phyloP scores from a whole-genome alignment of 179 eudicot genomes.

The Monotropa hypopitys region DNA sequence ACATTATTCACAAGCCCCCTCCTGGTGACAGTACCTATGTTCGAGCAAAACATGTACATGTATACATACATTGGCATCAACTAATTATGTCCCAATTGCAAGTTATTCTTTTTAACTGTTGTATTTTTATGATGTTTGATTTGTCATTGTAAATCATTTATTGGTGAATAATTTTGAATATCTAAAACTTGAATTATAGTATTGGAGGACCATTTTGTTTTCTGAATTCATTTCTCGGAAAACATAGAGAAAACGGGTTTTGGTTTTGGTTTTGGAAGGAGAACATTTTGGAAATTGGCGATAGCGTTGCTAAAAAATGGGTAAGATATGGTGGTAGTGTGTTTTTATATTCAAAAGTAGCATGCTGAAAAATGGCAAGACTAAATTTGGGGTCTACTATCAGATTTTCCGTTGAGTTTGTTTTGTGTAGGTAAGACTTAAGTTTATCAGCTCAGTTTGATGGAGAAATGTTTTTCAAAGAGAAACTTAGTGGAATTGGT shows the following conservation, averaged over 20 bases:
- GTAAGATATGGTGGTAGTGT: not conserved
- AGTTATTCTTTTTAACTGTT: not conserved
- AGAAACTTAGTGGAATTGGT: no score
- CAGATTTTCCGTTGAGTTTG: no score
- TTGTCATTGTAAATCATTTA: not conserved
- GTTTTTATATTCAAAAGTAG: not conserved
- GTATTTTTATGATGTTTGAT: not conserved
- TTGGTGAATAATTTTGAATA: not conserved
- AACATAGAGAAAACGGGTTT: not conserved
- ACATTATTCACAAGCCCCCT: conserved; percentile 70
- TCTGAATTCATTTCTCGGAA: not conserved
- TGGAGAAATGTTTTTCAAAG: no score
- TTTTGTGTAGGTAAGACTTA: no score
- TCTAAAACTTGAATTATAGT: not conserved
- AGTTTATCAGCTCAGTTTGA: no score
- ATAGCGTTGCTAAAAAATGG: no score
- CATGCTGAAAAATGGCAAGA: not conserved
- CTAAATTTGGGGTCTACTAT: not conserved
- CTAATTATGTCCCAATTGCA: not conserved
- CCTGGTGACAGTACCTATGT: conserved; percentile 90
- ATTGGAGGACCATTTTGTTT: not conserved
- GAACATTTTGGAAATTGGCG: not conserved
- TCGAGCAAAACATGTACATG: conserved; percentile 94
- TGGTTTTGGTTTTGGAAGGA: not conserved
- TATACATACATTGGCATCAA: conserved; percentile 7